Evolutionary conservation across 2,329 filamentous ascomycete species (phyloP).

Genomic region (Xylaria sp.): DNA sequence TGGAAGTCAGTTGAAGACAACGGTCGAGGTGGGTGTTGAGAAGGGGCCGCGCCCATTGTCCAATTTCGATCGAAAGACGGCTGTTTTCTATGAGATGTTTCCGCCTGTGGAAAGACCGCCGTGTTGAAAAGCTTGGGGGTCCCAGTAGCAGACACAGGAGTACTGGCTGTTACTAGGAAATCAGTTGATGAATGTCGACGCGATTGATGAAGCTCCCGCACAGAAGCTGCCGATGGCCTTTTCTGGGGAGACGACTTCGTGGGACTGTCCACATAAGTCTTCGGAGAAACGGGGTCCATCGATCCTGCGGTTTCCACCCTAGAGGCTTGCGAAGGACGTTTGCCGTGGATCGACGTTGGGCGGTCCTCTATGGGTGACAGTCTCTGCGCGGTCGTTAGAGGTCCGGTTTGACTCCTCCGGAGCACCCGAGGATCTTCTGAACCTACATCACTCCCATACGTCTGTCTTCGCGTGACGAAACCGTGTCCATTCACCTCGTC

Average conservation of each 20-base stretch:
- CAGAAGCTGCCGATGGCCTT: constrained; percentile 72
- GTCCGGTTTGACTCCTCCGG: constrained; percentile 52
- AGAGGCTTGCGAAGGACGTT: constrained; percentile 49
- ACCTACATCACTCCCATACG: constrained; percentile 53
- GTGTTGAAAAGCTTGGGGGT: constrained; percentile 41
- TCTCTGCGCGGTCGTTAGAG: constrained; percentile 47
- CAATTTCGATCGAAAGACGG: constrained; percentile 66
- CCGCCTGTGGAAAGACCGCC: constrained; percentile 39
- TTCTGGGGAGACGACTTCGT: constrained; percentile 47
- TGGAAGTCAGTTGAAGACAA: constrained; percentile 50
- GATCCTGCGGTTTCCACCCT: constrained; percentile 43
- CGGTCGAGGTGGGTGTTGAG: constrained; percentile 39
- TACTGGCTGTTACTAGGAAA: constrained; percentile 45
- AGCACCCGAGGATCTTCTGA: constrained; percentile 45
- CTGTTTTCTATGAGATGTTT: constrained; percentile 54
- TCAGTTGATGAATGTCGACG: constrained; percentile 85
- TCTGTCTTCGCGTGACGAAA: constrained; percentile 44
- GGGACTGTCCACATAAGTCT: constrained; percentile 40
- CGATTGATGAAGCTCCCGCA: constrained; percentile 76
- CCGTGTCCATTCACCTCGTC: constrained; percentile 66
- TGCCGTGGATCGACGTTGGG: constrained; percentile 43
- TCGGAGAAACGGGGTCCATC: constrained; percentile 39
- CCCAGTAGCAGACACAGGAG: constrained; percentile 30
- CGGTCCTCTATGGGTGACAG: constrained; percentile 40
- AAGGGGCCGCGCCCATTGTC: constrained; percentile 53